phyloP scores from a whole-genome alignment of 805 yeast genomes.

The Saccharomycopsis malanga region DNA sequence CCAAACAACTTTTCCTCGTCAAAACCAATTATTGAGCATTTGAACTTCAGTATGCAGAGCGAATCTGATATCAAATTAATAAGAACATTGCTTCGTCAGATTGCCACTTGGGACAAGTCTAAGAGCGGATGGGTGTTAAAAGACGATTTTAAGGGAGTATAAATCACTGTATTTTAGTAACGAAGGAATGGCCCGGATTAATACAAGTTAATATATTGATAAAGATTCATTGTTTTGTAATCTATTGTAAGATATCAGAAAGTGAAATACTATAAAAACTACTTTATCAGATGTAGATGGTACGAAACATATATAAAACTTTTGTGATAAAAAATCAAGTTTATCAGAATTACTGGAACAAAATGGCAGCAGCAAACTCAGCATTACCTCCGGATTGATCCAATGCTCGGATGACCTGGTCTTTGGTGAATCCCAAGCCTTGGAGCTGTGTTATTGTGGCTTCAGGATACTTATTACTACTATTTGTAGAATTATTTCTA shows the following conservation, averaged over 20 bases:
- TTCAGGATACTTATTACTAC: conserved; percentile 31
- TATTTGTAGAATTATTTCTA: conserved; percentile 5
- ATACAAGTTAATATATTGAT: no score
- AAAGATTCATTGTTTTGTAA: no score
- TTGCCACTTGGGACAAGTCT: conserved; percentile 59
- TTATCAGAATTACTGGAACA: conserved; percentile 47
- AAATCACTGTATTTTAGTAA: no score
- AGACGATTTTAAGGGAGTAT: conserved; percentile 37
- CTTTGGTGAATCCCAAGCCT: conserved; percentile 63
- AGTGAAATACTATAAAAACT: no score
- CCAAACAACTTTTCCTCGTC: conserved; percentile 41
- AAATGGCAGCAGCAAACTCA: conserved; percentile 77
- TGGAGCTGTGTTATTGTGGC: conserved; percentile 40
- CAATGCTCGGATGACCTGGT: conserved; percentile 60
- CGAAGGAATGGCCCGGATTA: no score
- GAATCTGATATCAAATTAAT: conserved; percentile 47
- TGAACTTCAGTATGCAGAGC: conserved; percentile 37
- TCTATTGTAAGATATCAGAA: no score
- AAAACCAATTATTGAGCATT: conserved; percentile 37
- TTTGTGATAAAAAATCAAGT: no score
- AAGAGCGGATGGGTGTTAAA: conserved; percentile 61
- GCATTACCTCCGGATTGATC: conserved; percentile 65
- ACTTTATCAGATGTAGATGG: no score
- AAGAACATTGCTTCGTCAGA: conserved; percentile 59
- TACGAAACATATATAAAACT: no score